A percentile compares a stretch with the other conserved stretches of the same genome.
Evolutionary conservation across 2,329 filamentous ascomycete species (phyloP).

Genomic region (Akanthomyces lecanii): DNA sequence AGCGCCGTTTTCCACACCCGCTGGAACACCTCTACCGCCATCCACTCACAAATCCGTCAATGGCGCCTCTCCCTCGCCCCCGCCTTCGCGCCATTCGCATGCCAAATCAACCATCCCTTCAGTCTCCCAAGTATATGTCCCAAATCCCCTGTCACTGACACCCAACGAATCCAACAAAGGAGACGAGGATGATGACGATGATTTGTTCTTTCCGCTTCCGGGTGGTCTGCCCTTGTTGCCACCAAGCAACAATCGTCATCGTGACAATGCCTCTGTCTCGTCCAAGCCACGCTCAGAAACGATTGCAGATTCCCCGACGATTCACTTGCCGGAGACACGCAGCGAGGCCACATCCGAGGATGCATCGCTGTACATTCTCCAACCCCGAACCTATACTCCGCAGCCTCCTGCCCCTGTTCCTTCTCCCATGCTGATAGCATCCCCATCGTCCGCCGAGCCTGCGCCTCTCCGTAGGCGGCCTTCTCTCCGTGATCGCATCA

Average conservation of each 20-base stretch:
- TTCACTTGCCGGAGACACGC: background rate
- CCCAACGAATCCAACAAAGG: conserved; percentile 15
- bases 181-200: conserved; percentile 13
- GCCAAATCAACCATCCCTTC: conserved; percentile 5
- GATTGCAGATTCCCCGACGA: background rate
- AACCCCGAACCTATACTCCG: conserved; percentile 56
- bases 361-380: conserved; percentile 47
- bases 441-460: conserved; percentile 18
- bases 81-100: conserved; percentile 10
- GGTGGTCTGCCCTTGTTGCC: conserved; percentile 15
- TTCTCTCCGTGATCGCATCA: conserved; percentile 51
- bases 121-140: background rate
- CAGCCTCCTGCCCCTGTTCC: conserved; percentile 44
- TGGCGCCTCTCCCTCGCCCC: conserved; percentile 9
- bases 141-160: conserved; percentile 4
- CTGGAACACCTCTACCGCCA: background rate
- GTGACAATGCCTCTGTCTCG: conserved; percentile 1
- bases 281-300: conserved; percentile 6
- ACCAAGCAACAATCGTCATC: conserved; percentile 1
- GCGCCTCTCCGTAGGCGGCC: conserved; percentile 34
- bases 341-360: conserved; percentile 24
- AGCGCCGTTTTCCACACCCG: conserved; percentile 3
- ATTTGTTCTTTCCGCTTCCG: conserved; percentile 14
- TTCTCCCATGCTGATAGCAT: conserved; percentile 39
- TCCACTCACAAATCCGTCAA: conserved; percentile 2